These are phyloP conservation scores for Pulveroboletus sp. DNA, from an alignment of 768 basidiomycete species.

Conservation along the genomic window DNA sequence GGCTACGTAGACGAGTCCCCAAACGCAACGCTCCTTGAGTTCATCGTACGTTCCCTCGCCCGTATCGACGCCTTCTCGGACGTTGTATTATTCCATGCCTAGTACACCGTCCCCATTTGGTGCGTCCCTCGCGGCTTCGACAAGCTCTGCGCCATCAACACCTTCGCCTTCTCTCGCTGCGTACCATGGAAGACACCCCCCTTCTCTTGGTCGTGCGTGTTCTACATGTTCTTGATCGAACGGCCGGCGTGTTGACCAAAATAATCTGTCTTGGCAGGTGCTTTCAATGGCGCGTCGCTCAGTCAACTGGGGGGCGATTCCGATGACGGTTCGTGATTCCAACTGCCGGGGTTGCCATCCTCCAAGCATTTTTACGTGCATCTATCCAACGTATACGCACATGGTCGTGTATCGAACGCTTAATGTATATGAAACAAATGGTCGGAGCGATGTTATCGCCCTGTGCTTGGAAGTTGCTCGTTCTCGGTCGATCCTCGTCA, in stretches of 20 bases:
- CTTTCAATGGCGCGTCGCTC: conserved; percentile 27
- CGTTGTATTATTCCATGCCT: conserved; percentile 31
- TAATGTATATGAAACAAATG: conserved; percentile 1
- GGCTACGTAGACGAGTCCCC: conserved; percentile 20
- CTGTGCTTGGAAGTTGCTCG: not conserved
- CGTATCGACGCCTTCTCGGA: conserved; percentile 31
- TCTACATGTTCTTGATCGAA: not conserved
- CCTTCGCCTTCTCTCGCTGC: conserved; percentile 37
- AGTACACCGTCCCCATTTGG: conserved; percentile 38
- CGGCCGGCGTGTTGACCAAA: not conserved
- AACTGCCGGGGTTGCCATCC: not conserved
- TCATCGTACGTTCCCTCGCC: conserved; percentile 30
- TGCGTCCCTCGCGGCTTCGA: conserved; percentile 30
- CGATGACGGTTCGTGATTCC: conserved; percentile 27
- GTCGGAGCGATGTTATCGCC: not conserved
- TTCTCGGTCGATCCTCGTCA: no score
- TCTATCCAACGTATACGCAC: conserved; percentile 7
- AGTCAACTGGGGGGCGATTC: conserved; percentile 25
- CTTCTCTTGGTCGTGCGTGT: conserved; percentile 34
- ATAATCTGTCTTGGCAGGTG: conserved; percentile 11
- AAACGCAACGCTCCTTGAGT: conserved; percentile 25
- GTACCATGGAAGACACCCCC: conserved; percentile 35
- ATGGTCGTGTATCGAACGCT: not conserved
- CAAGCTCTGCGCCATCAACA: conserved; percentile 29
- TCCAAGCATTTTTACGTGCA: conserved; percentile 3